Evolutionary conservation across 164 flowering plant genomes (phyloP).

Genomic region (Houttuynia cordata): DNA sequence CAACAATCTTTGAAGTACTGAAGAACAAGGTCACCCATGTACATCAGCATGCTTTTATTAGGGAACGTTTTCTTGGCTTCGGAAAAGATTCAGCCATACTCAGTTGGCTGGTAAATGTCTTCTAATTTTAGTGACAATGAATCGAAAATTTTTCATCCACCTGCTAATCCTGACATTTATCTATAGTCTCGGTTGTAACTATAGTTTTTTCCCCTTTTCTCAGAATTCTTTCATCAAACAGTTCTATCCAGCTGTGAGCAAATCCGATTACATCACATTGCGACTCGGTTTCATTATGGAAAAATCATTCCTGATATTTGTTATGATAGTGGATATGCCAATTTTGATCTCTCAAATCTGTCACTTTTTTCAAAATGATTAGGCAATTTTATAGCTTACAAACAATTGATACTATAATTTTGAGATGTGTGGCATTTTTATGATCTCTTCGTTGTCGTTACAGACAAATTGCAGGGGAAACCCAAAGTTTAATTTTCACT

Average conservation of each 20-base stretch:
- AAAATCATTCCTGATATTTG: background rate
- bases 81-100: slow-evolving; percentile 30
- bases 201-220: slow-evolving; percentile 4
- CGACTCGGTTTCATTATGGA: slow-evolving; percentile 30
- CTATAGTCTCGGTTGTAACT: background rate
- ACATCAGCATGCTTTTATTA: slow-evolving; percentile 68
- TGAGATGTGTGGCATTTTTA: background rate
- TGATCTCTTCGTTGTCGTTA: background rate
- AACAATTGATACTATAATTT: too few relatives aligned
- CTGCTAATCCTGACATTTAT: background rate
- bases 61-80: slow-evolving; percentile 49
- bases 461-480: slow-evolving; percentile 52
- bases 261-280: slow-evolving; percentile 47
- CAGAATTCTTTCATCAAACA: slow-evolving; percentile 52
- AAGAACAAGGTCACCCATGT: slow-evolving; percentile 59
- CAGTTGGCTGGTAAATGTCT: slow-evolving; percentile 61
- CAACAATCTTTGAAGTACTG: slow-evolving; percentile 36
- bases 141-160: too few relatives aligned
- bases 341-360: background rate
- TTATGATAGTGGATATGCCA: background rate
- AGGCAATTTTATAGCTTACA: background rate
- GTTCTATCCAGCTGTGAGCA: slow-evolving; percentile 48
- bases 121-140: background rate
- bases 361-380: background rate
- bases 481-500: slow-evolving; percentile 52